phyloP scores from a whole-genome alignment of 441 rosid species.

The Mallotus repandus region DNA sequence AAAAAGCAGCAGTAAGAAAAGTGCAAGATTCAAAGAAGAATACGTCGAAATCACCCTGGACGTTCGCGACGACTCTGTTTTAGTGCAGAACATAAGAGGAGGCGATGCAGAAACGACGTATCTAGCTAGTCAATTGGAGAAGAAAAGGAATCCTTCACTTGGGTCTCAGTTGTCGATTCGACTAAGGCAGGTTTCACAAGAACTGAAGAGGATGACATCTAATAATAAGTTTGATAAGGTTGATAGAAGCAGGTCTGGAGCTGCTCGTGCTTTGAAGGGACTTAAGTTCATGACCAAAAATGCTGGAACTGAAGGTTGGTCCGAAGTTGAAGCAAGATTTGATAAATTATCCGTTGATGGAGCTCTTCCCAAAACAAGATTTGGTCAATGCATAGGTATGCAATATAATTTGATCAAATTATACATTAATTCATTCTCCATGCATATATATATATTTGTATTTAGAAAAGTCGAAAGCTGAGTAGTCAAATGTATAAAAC shows the following conservation, averaged over 20 bases:
- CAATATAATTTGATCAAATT: too few species aligned
- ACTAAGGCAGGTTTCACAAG: constrained; percentile 53
- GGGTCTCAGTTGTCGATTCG: constrained; percentile 38
- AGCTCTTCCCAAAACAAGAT: constrained; percentile 46
- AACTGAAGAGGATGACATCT: constrained; percentile 49
- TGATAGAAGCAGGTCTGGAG: constrained; percentile 61
- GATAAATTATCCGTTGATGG: constrained; percentile 51
- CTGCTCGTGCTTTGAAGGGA: constrained; percentile 63
- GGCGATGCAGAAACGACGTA: constrained; percentile 42
- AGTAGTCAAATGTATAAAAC: too few species aligned
- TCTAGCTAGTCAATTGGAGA: constrained; percentile 42
- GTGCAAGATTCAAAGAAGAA: constrained; percentile 40
- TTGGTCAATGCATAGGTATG: constrained; percentile 74
- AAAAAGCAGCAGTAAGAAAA: constrained; percentile 33
- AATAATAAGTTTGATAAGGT: constrained; percentile 27
- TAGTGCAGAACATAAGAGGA: constrained; percentile 40
- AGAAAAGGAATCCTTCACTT: constrained; percentile 30
- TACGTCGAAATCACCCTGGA: constrained; percentile 59
- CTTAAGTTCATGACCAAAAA: constrained; percentile 55
- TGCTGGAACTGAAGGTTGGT: constrained; percentile 57
- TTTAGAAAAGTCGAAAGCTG: too few species aligned
- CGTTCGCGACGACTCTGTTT: constrained; percentile 43
- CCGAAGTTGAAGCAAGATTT: constrained; percentile 53
- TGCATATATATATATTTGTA: too few species aligned
- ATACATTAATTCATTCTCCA: too few species aligned